Evolutionary conservation across 1,284 basidiomycete genomes (phyloP), one percentile per base, ranked within the genome.

Genomic region (Porodaedalea pini): DNA sequence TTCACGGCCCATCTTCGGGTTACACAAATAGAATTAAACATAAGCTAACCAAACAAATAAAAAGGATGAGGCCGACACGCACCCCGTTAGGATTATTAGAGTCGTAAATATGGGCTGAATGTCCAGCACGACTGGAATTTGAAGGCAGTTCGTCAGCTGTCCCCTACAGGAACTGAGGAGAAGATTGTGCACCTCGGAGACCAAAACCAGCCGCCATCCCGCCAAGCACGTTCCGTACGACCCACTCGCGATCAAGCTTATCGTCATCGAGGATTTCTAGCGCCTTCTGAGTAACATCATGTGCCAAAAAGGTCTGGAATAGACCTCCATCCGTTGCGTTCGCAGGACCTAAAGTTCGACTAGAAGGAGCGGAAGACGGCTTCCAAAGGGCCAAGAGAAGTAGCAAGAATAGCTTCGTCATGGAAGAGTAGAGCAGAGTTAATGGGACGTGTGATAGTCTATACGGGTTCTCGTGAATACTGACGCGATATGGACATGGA

Each of bases 331-430:
- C 40, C 27, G 48, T 32, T 2, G 40, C 37, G 21, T 44, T 51
- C 50, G n/a, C 57, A 54, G 55, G 56, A 55, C 68, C 65, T 44
- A 63, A 64, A 37, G 65, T 58, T 57, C 64, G 58, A 43, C 64
- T 59, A 62, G 69, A 66, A 23, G 57, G 19, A 40, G 51, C 49
- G 4, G 44, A 51, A 2, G 78, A 77, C 5, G 86, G 82, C 27
- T 79, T 80, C 93, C 93, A 96, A 60, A 96, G 85, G 0, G 90
- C 84, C 15, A 96, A 80, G 15, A 92, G 75, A 62, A 92, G 83
- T 21, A 94, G 82, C 3, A 96, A 79, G 67, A 94, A 88, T 7
- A 93, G 79, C 63, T 95, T 95, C 1, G 90, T 88, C 34, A 95
- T 74, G 1, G 93, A 92, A 0, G 92, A 92, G 68, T 94, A 94